phyloP scores from a whole-genome alignment of 306 rosid genomes.

The Medicago ruthenica region DNA sequence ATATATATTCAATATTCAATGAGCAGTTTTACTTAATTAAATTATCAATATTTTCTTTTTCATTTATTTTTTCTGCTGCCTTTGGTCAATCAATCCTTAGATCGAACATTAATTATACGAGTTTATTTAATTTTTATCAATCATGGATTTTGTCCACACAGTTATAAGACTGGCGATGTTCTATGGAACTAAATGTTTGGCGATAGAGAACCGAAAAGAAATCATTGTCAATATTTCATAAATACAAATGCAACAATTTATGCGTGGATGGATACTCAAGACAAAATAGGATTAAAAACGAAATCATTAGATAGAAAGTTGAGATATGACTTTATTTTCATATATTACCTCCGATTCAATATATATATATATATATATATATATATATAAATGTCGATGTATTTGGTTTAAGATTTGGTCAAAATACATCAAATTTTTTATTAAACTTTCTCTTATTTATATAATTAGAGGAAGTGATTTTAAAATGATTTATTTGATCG shows the following conservation, averaged over 20 bases:
- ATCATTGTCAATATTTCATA: not conserved
- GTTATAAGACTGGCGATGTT: not conserved
- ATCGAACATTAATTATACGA: not conserved
- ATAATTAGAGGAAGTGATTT: no score
- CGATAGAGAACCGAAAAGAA: not conserved
- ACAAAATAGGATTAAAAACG: not conserved
- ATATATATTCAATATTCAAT: not conserved
- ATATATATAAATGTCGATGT: no score
- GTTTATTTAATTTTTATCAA: conserved; percentile 11
- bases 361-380: no score
- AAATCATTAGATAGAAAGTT: not conserved
- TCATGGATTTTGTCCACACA: not conserved
- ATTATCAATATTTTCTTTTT: not conserved
- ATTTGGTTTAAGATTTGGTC: no score
- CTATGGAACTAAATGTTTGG: not conserved
- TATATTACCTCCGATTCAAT: no score
- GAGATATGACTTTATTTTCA: no score
- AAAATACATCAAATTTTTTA: no score
- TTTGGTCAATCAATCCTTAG: no score
- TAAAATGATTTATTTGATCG: no score
- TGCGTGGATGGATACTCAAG: not conserved
- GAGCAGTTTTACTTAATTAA: not conserved
- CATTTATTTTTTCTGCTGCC: not conserved
- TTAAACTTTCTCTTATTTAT: no score
- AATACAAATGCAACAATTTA: not conserved